phyloP scores from a whole-genome alignment of 352 stramenopile species.

The Pythium dissotocum region DNA sequence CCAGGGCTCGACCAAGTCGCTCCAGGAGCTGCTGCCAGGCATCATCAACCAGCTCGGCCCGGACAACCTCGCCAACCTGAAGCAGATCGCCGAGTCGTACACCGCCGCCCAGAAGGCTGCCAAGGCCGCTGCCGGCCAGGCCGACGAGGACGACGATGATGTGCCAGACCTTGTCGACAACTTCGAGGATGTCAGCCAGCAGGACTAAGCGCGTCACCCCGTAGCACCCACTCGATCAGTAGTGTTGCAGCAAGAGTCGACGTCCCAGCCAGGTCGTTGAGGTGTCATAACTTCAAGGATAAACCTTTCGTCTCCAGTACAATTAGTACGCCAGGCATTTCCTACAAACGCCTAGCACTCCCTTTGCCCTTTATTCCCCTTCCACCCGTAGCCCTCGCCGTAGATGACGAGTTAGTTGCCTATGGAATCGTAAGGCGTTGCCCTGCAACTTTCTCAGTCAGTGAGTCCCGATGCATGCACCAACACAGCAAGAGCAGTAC shows the following conservation, averaged over 20 bases:
- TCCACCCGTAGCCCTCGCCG: neutral
- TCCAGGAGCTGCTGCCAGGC: conserved; percentile 97
- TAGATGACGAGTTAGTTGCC: too few species aligned
- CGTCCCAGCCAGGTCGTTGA: conserved; percentile 31
- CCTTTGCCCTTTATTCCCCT: neutral
- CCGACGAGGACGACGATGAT: conserved; percentile 94
- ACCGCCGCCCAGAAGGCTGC: conserved; percentile 76
- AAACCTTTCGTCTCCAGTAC: conserved; percentile 27
- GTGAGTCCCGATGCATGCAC: too few species aligned
- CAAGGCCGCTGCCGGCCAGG: conserved; percentile 58
- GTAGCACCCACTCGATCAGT: conserved; percentile 2
- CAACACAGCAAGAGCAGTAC: too few species aligned
- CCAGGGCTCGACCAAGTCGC: conserved; percentile 94
- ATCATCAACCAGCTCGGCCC: conserved; percentile 99
- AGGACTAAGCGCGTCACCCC: conserved; percentile 58
- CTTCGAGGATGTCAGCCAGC: conserved; percentile 96
- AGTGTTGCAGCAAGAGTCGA: conserved; percentile 18
- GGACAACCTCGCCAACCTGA: conserved; percentile 96
- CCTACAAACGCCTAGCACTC: conserved; percentile 15
- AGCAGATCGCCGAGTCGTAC: conserved; percentile 92
- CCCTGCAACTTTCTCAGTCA: too few species aligned
- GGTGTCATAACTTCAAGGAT: conserved; percentile 31
- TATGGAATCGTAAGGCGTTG: too few species aligned
- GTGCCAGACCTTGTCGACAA: conserved; percentile 98
- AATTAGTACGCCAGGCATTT: conserved; percentile 36